A percentile compares a stretch with the other conserved stretches of the same genome.
Conservation (phyloP, 2,329 filamentous ascomycete genomes). For the Trichoderma sp. region DNA sequence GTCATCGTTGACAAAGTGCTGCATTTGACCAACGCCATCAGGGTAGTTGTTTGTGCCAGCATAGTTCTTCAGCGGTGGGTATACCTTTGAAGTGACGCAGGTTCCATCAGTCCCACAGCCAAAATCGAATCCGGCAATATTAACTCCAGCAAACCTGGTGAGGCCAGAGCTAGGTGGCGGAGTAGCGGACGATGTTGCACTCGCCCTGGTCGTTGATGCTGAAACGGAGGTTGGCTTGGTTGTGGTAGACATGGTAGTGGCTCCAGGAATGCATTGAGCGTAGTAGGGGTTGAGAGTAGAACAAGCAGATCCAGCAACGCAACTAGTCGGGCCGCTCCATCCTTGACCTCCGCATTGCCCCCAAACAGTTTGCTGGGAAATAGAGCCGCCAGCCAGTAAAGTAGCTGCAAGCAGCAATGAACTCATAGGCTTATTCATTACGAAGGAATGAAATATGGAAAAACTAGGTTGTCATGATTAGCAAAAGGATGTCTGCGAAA, state of each 20-base stretch:
- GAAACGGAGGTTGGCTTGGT: neutral
- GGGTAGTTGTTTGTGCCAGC: conserved; percentile 26
- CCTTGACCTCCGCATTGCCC: conserved; percentile 7
- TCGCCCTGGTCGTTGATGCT: neutral
- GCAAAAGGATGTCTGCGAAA: neutral
- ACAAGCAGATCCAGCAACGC: neutral
- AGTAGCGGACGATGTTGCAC: neutral
- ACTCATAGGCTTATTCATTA: neutral
- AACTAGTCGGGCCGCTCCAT: neutral
- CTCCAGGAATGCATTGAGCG: conserved; percentile 1
- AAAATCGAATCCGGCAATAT: conserved; percentile 33
- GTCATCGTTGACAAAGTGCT: conserved; percentile 49
- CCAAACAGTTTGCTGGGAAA: conserved; percentile 8
- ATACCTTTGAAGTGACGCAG: conserved; percentile 19
- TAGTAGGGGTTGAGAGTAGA: conserved; percentile 4
- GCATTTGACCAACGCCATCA: conserved; percentile 47
- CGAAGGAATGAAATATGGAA: neutral
- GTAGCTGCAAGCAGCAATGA: neutral
- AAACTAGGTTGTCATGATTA: neutral
- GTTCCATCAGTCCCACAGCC: conserved; percentile 43
- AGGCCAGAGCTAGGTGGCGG: neutral
- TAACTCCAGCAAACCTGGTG: neutral
- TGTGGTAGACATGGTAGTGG: neutral
- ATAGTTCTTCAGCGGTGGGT: conserved; percentile 31
- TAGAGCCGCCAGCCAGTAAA: neutral